phyloP scores from a whole-genome alignment of 2,329 filamentous ascomycete species.

The Fusarium newnesense region DNA sequence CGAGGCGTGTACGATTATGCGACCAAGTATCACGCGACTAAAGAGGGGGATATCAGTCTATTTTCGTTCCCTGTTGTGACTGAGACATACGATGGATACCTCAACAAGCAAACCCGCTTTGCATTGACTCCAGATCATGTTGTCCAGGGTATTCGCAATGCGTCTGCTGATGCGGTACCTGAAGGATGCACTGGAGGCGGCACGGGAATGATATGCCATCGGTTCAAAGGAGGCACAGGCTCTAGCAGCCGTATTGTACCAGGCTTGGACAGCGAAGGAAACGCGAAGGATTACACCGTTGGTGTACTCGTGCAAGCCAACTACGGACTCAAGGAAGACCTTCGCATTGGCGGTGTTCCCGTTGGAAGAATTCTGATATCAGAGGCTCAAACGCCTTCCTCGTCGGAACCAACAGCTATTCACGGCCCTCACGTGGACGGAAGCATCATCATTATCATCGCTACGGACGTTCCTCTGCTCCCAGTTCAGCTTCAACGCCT shows the following conservation, averaged over 20 bases:
- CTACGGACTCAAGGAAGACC: constrained; percentile 67
- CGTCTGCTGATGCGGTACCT: constrained; percentile 60
- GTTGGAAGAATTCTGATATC: constrained; percentile 65
- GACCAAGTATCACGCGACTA: constrained; percentile 56
- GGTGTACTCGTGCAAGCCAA: constrained; percentile 73
- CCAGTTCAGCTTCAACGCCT: constrained; percentile 56
- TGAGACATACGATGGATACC: constrained; percentile 71
- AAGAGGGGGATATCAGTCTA: constrained; percentile 59
- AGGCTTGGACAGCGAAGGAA: constrained; percentile 50
- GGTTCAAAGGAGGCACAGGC: constrained; percentile 75
- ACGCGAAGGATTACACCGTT: constrained; percentile 62
- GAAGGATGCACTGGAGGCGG: constrained; percentile 75
- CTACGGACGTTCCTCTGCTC: constrained; percentile 47
- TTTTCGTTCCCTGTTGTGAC: constrained; percentile 68
- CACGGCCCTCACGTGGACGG: constrained; percentile 48
- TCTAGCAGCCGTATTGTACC: constrained; percentile 67
- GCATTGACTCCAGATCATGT: constrained; percentile 65
- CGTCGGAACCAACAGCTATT: constrained; percentile 42
- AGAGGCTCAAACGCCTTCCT: constrained; percentile 19
- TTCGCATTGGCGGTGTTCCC: constrained; percentile 69
- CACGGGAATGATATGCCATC: constrained; percentile 74
- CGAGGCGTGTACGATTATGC: constrained; percentile 68
- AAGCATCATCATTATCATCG: constrained; percentile 50
- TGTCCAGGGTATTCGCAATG: constrained; percentile 62
- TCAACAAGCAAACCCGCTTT: constrained; percentile 68